Evolutionary conservation across 2,329 filamentous ascomycete genomes (phyloP), one percentile per base, ranked within the genome.

Genomic region (Scortechinia acanthostroma): DNA sequence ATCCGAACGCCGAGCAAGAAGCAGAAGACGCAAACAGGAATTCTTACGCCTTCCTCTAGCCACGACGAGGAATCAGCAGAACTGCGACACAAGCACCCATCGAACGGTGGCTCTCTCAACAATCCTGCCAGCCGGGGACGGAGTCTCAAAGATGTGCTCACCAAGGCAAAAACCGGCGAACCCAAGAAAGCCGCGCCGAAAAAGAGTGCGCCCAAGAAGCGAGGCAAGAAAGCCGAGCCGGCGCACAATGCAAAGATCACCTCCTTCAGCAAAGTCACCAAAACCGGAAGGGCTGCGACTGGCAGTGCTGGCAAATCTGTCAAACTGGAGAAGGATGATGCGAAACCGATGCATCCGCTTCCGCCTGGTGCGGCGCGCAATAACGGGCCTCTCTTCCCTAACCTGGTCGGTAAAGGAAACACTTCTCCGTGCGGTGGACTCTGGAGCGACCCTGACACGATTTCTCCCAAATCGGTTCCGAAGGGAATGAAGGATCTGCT

Each of bases 41-140:
- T 40, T 6, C 17, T 19, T 6, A 40, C 35, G 35, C 35, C 35
- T 6, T 40, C 35, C 14, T 40, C 35, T 17, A 40, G 35, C 35
- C 10, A 40, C 35, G 35, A 40, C 35, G 35, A 40, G 35, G 17
- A 40, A 10, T 30, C 25, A n/a, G 17, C 6, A 6, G 35, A 40
- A 17, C 35, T 19, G 17, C 35, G 13, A 13, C 10, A 10, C 17
- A 40, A 40, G 17, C 13, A 13, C 6, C 10, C 35, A 6, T 13
- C 35, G 10, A 40, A 40, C 13, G 25, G 25, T 30, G 10, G 25
- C n/a, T n/a, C n/a, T n/a, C 25, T 30, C 10, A 6, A 13, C 17
- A 40, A 40, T 17, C 35, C 35, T 6, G 35, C 35, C 35, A 40
- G 35, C 17, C 35, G 35, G 6, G 35, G 35, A 13, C 35, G 35